A percentile compares a stretch with the other conserved stretches of the same genome.
phyloP scores from a whole-genome alignment of 306 rosid genomes.

The Cucurbita pepo region DNA sequence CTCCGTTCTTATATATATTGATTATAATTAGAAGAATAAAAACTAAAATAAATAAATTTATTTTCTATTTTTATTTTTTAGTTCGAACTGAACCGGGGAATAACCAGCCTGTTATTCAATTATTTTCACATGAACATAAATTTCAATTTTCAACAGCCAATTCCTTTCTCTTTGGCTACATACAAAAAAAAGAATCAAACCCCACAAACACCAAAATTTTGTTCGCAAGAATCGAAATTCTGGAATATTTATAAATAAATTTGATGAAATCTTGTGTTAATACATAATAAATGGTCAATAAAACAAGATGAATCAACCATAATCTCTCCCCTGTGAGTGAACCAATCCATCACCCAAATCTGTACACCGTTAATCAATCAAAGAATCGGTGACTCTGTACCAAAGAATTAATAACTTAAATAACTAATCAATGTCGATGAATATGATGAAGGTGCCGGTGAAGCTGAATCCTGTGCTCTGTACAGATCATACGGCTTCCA shows the following conservation, averaged over 20 bases:
- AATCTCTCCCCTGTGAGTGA: not conserved
- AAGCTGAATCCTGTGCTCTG: not conserved
- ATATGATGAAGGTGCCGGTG: not conserved
- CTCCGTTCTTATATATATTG: too few relatives aligned
- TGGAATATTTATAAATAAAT: not conserved
- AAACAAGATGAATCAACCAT: not conserved
- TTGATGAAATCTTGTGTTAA: not conserved
- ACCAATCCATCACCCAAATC: slow-evolving; percentile 7
- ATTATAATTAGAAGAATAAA: too few relatives aligned
- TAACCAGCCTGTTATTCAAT: not conserved
- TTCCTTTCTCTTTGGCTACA: not conserved
- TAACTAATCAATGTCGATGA: slow-evolving; percentile 22
- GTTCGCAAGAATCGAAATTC: not conserved
- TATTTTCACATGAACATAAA: not conserved
- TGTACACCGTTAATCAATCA: slow-evolving; percentile 27
- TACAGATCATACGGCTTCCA: slow-evolving; percentile 93
- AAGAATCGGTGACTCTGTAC: slow-evolving; percentile 10
- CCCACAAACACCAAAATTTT: slow-evolving; percentile 3
- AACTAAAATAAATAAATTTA: not conserved
- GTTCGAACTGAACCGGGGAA: not conserved
- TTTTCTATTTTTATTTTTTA: not conserved
- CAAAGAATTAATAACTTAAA: slow-evolving; percentile 43
- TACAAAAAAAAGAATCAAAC: not conserved
- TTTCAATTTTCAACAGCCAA: not conserved
- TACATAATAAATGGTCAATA: not conserved